phyloP scores from a whole-genome alignment of 805 yeast genomes.

The Sugiyamaella qingdaonensis region DNA sequence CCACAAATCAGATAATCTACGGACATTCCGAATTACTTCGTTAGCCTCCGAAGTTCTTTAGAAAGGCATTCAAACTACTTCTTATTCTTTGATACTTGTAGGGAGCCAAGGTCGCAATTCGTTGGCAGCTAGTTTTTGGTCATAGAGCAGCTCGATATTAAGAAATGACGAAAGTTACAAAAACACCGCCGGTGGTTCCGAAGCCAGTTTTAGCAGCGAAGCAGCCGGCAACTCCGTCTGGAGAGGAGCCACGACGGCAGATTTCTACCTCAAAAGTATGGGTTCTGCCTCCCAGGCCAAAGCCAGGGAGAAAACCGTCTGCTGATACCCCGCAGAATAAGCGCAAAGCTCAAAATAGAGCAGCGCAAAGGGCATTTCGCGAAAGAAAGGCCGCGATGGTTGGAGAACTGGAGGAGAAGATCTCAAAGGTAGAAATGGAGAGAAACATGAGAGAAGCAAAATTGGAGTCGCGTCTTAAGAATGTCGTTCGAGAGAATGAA shows the following conservation, averaged over 20 bases:
- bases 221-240: background rate
- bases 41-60: background rate
- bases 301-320: constrained; percentile 55
- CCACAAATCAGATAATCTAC: constrained; percentile 8
- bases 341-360: constrained; percentile 86
- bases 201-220: constrained; percentile 3
- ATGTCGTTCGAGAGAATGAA: constrained; percentile 35
- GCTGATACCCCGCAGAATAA: constrained; percentile 79
- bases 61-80: background rate
- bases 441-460: constrained; percentile 47
- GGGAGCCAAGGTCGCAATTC: background rate
- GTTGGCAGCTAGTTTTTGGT: background rate
- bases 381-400: constrained; percentile 82
- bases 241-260: background rate
- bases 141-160: background rate
- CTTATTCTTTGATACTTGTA: background rate
- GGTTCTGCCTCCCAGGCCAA: constrained; percentile 83
- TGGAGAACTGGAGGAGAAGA: constrained; percentile 67
- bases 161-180: background rate
- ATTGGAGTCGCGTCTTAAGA: constrained; percentile 21
- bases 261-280: constrained; percentile 63
- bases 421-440: constrained; percentile 63
- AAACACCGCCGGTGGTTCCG: constrained; percentile 1
- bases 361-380: constrained; percentile 90
- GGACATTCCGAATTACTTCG: background rate